Evolutionary conservation across 169 alveolate genomes (phyloP).

Genomic region (Plasmodium gonderi): DNA sequence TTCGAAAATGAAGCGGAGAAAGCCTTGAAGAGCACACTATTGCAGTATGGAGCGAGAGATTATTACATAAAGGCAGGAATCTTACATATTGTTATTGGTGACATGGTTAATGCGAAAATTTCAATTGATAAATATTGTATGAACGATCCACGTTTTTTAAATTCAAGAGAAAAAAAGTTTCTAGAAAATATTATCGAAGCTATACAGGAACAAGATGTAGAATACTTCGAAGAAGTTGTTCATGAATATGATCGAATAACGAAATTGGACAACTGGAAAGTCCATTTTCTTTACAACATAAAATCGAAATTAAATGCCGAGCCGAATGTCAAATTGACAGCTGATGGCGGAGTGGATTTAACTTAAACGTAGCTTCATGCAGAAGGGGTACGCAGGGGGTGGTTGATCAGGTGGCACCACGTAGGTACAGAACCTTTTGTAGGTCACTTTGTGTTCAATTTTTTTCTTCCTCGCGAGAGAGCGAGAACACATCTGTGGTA

Average conservation of each 20-base stretch:
- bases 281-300: conserved; percentile 50
- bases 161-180: conserved; percentile 54
- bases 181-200: conserved; percentile 63
- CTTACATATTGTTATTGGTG: conserved; percentile 67
- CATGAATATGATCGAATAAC: conserved; percentile 70
- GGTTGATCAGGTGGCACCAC: no score
- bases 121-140: conserved; percentile 55
- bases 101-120: conserved; percentile 64
- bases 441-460: no score
- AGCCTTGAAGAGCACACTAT: conserved; percentile 62
- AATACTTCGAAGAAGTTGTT: conserved; percentile 50
- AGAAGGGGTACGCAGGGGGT: no score
- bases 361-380: no score
- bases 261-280: conserved; percentile 60
- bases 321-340: conserved; percentile 48
- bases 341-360: conserved; percentile 59
- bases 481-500: no score
- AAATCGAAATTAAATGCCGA: conserved; percentile 48
- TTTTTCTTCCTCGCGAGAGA: no score
- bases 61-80: conserved; percentile 78
- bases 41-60: conserved; percentile 77
- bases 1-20: conserved; percentile 77
- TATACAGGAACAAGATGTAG: conserved; percentile 47
- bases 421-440: no score
- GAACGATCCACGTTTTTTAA: conserved; percentile 61